A percentile compares a stretch with the other conserved stretches of the same genome.
These are phyloP conservation scores for Aspergillus proliferans DNA, from an alignment of 2,329 filamentous ascomycete species.

Conservation along the genomic window DNA sequence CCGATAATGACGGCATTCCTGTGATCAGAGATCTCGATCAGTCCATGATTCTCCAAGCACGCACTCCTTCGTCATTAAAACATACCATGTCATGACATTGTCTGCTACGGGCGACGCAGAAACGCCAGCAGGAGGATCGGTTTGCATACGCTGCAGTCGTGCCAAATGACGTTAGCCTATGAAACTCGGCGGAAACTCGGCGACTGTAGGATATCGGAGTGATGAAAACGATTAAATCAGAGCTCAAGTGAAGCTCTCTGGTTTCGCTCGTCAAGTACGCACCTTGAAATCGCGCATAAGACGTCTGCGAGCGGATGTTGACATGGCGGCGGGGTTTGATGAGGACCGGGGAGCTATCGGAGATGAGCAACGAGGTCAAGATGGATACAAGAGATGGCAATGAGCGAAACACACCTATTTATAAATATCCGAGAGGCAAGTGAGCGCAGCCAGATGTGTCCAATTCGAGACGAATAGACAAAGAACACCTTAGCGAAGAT, in stretches of 20 bases:
- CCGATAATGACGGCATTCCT: slow-evolving; percentile 99
- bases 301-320: slow-evolving; percentile 87
- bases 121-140: slow-evolving; percentile 91
- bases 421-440: not conserved
- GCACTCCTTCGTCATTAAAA: not conserved
- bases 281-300: slow-evolving; percentile 99
- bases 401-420: not conserved
- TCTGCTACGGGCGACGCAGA: slow-evolving; percentile 85
- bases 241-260: not conserved
- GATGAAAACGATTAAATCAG: not conserved
- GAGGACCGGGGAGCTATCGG: slow-evolving; percentile 5
- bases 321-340: slow-evolving; percentile 53
- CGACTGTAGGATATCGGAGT: not conserved
- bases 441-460: not conserved
- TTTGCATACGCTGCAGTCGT: slow-evolving; percentile 82
- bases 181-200: not conserved
- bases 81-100: slow-evolving; percentile 38
- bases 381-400: not conserved
- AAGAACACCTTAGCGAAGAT: too few relatives aligned
- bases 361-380: not conserved
- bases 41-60: slow-evolving; percentile 7
- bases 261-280: slow-evolving; percentile 20
- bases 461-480: not conserved
- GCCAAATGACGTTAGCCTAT: not conserved
- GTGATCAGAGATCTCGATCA: slow-evolving; percentile 19